These are phyloP conservation scores for Amauroascus verrucosus DNA, from an alignment of 2,329 filamentous ascomycete genomes.

Conservation along the genomic window DNA sequence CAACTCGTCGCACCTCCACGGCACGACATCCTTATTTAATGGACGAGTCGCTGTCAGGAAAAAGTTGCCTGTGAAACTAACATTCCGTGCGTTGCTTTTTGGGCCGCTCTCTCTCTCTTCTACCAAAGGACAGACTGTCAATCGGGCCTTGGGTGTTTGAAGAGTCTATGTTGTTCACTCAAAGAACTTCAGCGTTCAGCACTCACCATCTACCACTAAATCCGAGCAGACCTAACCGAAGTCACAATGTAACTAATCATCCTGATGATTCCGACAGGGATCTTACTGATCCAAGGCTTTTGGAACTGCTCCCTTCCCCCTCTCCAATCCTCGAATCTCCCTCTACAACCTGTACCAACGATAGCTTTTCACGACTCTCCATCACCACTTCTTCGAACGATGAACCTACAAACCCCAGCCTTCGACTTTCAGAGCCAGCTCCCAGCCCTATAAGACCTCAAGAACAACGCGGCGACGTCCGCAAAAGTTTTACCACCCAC, in stretches of 20 bases:
- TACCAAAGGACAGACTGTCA: not conserved
- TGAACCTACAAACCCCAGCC: slow-evolving; percentile 24
- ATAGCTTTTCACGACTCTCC: slow-evolving; percentile 24
- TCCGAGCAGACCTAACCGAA: slow-evolving; percentile 12
- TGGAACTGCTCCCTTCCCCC: slow-evolving; percentile 8
- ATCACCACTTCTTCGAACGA: slow-evolving; percentile 29
- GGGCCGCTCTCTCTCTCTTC: not conserved
- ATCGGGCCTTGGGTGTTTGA: not conserved
- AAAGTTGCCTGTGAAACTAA: slow-evolving; percentile 5
- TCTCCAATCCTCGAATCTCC: slow-evolving; percentile 11
- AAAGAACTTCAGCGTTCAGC: slow-evolving; percentile 25
- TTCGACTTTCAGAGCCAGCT: slow-evolving; percentile 16
- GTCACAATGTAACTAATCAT: slow-evolving; percentile 14
- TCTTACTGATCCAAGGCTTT: slow-evolving; percentile 17
- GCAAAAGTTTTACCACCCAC: slow-evolving; percentile 13
- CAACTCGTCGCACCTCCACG: not conserved
- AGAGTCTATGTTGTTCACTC: slow-evolving; percentile 32
- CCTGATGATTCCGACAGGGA: slow-evolving; percentile 20
- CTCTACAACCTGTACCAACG: slow-evolving; percentile 23
- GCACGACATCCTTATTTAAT: not conserved
- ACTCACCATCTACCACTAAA: slow-evolving; percentile 19
- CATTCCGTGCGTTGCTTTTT: not conserved
- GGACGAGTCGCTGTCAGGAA: not conserved
- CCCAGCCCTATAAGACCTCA: slow-evolving; percentile 3
- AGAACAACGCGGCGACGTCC: slow-evolving; percentile 5